Evolutionary conservation across 1,284 basidiomycete species (phyloP).

Genomic region (Rhodotorula sp.): DNA sequence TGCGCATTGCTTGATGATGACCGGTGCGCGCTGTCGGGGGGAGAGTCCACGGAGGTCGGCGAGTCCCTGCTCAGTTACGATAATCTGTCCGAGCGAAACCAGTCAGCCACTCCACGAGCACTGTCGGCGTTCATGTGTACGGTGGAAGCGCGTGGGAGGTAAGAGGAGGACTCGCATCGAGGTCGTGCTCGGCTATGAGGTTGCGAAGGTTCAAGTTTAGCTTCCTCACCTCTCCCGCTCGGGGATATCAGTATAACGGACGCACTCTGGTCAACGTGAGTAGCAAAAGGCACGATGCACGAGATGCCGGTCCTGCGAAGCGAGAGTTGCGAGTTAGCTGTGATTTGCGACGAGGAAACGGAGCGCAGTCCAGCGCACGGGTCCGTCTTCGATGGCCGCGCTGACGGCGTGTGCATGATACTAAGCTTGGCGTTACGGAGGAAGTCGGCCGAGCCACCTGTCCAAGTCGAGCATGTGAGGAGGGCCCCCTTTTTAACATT

Average conservation of each 20-base stretch:
- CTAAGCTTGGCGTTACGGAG: constrained; percentile 58
- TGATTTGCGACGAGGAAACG: too few relatives aligned
- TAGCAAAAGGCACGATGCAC: constrained; percentile 58
- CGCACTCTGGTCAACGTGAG: constrained; percentile 55
- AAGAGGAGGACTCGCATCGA: neutral
- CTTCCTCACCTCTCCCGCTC: neutral
- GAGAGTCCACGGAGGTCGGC: constrained; percentile 58
- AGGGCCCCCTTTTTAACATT: too few relatives aligned
- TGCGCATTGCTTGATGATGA: constrained; percentile 54
- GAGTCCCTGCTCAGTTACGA: constrained; percentile 53
- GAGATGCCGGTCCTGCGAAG: constrained; percentile 54
- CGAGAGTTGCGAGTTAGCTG: neutral
- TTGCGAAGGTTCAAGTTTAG: neutral
- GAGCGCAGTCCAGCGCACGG: too few relatives aligned
- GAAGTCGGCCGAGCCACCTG: constrained; percentile 54
- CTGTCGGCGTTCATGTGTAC: constrained; percentile 36
- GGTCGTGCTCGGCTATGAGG: constrained; percentile 10
- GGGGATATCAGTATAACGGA: neutral
- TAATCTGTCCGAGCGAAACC: too few relatives aligned
- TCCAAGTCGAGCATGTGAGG: neutral
- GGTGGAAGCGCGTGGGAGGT: neutral
- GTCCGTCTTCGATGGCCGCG: constrained; percentile 29
- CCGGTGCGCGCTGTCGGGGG: constrained; percentile 56
- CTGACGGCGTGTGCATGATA: constrained; percentile 59
- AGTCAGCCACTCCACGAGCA: too few relatives aligned